Evolutionary conservation across 2,329 filamentous ascomycete genomes (phyloP), one percentile per base, ranked within the genome.

Genomic region (Penicillium sp.): DNA sequence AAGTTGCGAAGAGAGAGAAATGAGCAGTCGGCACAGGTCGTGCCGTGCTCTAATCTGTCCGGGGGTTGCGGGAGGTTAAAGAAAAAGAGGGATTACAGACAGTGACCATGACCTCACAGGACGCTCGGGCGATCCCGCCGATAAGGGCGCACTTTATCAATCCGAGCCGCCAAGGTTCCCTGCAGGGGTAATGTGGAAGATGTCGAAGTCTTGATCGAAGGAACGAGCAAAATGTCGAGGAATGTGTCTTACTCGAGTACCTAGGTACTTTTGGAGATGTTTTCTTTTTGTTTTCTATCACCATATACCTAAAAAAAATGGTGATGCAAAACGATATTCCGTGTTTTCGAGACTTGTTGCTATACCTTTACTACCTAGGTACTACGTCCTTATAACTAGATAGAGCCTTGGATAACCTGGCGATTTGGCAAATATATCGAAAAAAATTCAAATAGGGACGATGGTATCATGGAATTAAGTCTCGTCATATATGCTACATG

Each of bases 401-500:
- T 29, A 29, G 10, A 29, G 1, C 28, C 28, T 4, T 29, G 12
- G 28, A 12, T 29, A 29, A 13, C 10, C 4, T 27, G 4, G 9
- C 4, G 10, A 6, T 27, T 27, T 6, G 25, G 25, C 25, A 27
- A 6, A 23, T 23, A 37, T 3, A 23, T 18, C 18, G 23, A 4
- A 47, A 46, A 46, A 9, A 23, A 10, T 48, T n/a, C 6, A 46
- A 42, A 35, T 43, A 41, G 20, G 33, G 44, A 57, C 46, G 41
- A 55, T 54, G 55, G 57, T 61, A 64, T 63, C 58, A 52, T 61
- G 44, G 49, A 59, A 63, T 61, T 63, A 61, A 52, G 46, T 61
- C 55, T 59, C 56, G 53, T 63, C 59, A 60, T 56, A 59, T 61
- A 60, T 63, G 56, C 56, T 63, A 62, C 59, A 64, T 63, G 53